Base-by-base conservation (phyloP, 2,329 filamentous ascomycete genomes). In the Akanthomyces muscarius region DNA sequence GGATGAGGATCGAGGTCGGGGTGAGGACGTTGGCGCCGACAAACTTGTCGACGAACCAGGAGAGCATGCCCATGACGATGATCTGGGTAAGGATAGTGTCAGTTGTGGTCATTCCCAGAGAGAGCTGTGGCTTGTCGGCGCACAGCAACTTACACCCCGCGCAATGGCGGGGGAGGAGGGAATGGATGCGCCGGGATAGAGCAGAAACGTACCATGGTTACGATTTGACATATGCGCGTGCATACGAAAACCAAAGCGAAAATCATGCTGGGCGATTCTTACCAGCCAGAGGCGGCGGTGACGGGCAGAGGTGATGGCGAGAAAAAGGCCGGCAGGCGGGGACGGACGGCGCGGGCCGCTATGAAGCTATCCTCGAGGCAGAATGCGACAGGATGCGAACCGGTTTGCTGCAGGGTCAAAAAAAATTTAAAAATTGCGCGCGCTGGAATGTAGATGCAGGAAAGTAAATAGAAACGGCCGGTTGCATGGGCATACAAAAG, bases 41-140 rank as follows among this genome's bases (percentile, higher is more conserved):
- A 75, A 84, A 88, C 67, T 80, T 79, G 74, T 88, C 75, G 67
- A 89, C 83, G 71, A 89, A 89, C 78, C 82, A 89, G 69, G 84
- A 81, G 60, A 88, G 82, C 83, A 89, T 88, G 75, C 86, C 86
- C 74, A 89, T 81, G 28, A 78, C 81, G 50, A 86, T 86, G 71
- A 88, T 87, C 86, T 89, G 67, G 16, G 1, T 21, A 8, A 7
- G 45, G 55, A 47, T 18, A 55, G 14, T 18, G 52, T 63, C 36
- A 61, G 69, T 58, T 28, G 11, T 30, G 42, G 18, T 50, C 59
- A 14, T 59, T 2, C 14, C 14, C 0, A 3, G 38, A 41, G 38
- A 10, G 11, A 41, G 38, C 33, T 38, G 57, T 41, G 4, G n/a
- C 21, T 36, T 36, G 25, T 28, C 8, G 28, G 25, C 30, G 44